Evolutionary conservation across 192 early-diverging fungal genomes (phyloP), one percentile per base, ranked within the genome.

Genomic region (Rhizophlyctis rosea): DNA sequence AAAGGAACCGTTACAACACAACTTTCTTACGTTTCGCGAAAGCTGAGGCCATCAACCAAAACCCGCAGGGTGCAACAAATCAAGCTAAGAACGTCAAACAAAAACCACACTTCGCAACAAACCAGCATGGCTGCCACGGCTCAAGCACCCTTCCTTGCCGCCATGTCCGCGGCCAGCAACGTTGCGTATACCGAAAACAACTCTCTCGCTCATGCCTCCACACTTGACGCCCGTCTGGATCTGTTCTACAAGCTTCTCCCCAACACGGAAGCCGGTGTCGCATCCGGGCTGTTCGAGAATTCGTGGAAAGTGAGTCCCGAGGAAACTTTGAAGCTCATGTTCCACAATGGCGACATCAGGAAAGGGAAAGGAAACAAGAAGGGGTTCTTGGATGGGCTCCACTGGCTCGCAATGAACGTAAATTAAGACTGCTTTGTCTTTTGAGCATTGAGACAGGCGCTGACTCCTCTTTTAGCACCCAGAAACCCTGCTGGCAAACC

Each of bases 311-410:
- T 32, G 11, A 7, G 4, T 14, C 55, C 55, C 27, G 30, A 57
- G 16, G 32, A 7, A 14, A 34, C 55, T 14, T 31, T 57, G 13
- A 14, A 31, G 4, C 32, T 14, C 32, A 57, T 57, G 9, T 57
- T 57, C 28, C 55, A 57, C 28, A 7, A 32, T 4, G 25, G 55
- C 9, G 55, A 57, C 32, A 57, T 57, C 23, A 14, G 55, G 28
- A 9, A 24, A 14, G 55, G 55, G 4, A 57, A 57, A 34, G 23
- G 55, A 11, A 31, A 57, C 13, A 31, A 14, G 7, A 31, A 24
- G 32, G 7, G 23, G 55, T 57, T 57, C 23, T 11, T 14, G 11
- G 55, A 57, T 24, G 24, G n/a, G 11, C 32, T 57, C 7, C 11
- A 14, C 16, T 57, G 55, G 55, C 32, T 57, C 25, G 18, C 18